A percentile compares a stretch with the other conserved stretches of the same genome.
These are phyloP conservation scores for Purpureocillium lavendulum DNA, from an alignment of 2,329 filamentous ascomycete genomes.

Conservation along the genomic window DNA sequence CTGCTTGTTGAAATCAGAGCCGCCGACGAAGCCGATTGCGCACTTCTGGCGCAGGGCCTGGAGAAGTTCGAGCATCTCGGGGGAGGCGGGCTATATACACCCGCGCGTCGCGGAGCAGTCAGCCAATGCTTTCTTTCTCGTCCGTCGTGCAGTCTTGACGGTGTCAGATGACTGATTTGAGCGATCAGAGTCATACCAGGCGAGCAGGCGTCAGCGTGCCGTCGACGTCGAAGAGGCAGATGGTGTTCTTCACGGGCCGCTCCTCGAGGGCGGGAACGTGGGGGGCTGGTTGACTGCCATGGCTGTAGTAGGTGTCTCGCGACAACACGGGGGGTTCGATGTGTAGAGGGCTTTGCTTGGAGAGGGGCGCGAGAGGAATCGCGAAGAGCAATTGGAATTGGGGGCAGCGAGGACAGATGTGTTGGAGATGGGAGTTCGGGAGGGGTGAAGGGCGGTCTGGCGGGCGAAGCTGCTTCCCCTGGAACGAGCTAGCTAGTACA, in stretches of 20 bases:
- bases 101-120: background rate
- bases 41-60: conserved; percentile 74
- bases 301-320: conserved; percentile 8
- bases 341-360: too few relatives aligned
- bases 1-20: conserved; percentile 86
- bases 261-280: conserved; percentile 68
- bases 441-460: background rate
- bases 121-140: background rate
- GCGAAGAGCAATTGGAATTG: background rate
- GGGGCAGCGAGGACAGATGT: background rate
- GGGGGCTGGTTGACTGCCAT: conserved; percentile 32
- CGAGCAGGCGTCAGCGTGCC: conserved; percentile 81
- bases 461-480: background rate
- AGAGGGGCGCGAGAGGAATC: too few relatives aligned
- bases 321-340: too few relatives aligned
- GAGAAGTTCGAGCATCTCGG: conserved; percentile 79
- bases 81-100: conserved; percentile 49
- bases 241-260: conserved; percentile 84
- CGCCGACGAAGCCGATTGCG: conserved; percentile 87
- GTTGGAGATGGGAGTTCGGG: background rate
- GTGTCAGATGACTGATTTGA: background rate
- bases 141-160: background rate
- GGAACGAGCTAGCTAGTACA: too few relatives aligned
- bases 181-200: conserved; percentile 42
- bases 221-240: conserved; percentile 95